Evolutionary conservation across 805 yeast species (phyloP), one percentile per base, ranked within the genome.

Genomic region (Yarrowia hollandica): DNA sequence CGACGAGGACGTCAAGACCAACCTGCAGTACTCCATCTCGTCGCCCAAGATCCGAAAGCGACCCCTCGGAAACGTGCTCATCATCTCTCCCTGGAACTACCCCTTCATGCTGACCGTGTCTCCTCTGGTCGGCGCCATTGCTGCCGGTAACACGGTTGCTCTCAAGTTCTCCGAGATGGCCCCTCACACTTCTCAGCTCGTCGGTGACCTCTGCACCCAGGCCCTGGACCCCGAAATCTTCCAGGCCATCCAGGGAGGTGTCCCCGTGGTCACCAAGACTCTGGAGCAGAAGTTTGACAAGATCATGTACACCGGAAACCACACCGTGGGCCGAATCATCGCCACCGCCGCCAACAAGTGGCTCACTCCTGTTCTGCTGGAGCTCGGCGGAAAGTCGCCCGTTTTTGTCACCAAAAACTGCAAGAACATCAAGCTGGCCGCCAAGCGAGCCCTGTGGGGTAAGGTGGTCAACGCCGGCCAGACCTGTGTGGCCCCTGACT

Each of bases 311-410:
- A 92, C 98, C 4, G 98, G 98, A 15, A 84, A 87, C 35, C 78
- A 81, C 19, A 69, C 69, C 19, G 96, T 90, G 23, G 98, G 96
- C 18, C 81, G 79, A 31, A 81, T 88, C 56, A 82, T 92, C 30
- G 85, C 92, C 22, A 74, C 77, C 61, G 86, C 87, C 42, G 97
- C 97, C 1, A 94, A 92, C n/a, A 83, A 88, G 72, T 79, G 81
- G 18, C 76, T 91, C 64, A 89, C 96, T 0, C 97, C 97, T 0
- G 79, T 80, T 10, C 72, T 87, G 8, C 77, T 91, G 62, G 98
- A 91, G 72, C 76, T 91, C 42, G 97, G 98, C 58, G 98, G 98
- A 5, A 92, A 92, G 71, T 85, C 92, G 7, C 98, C 98, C 0
- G 87, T 82, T 1, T 79, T 90, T 65, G 74, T 91, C 10, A 79